These are phyloP conservation scores for Citeromyces siamensis DNA, from an alignment of 1,139 yeast species.

Conservation along the genomic window DNA sequence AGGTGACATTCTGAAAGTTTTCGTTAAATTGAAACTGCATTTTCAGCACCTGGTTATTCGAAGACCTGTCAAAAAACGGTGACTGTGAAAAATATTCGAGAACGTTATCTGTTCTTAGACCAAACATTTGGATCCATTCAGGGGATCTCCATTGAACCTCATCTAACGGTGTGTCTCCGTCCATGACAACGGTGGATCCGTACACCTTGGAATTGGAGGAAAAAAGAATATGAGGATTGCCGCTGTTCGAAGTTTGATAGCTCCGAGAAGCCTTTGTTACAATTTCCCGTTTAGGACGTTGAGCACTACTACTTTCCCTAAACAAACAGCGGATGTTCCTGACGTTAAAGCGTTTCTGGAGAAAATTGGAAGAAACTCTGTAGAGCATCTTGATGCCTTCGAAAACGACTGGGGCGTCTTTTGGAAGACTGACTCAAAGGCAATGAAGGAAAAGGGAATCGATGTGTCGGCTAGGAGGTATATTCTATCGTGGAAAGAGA, in stretches of 20 bases:
- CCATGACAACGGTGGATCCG: not conserved
- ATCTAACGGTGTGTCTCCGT: constrained; percentile 34
- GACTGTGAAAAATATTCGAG: constrained; percentile 87
- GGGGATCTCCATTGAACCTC: constrained; percentile 97
- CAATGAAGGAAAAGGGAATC: constrained; percentile 70
- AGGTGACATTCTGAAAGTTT: constrained; percentile 25
- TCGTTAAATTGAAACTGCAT: constrained; percentile 92
- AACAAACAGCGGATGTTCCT: constrained; percentile 34
- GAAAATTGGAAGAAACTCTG: constrained; percentile 63
- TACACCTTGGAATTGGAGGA: not conserved
- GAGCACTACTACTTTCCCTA: not conserved
- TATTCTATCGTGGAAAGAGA: constrained; percentile 28
- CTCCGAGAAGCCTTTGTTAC: too few relatives aligned
- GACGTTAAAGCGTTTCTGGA: constrained; percentile 63
- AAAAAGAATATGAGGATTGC: too few relatives aligned
- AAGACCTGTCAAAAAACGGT: constrained; percentile 89
- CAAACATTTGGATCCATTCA: constrained; percentile 88
- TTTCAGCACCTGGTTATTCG: constrained; percentile 86
- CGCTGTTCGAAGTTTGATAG: too few relatives aligned
- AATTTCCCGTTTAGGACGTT: too few relatives aligned
- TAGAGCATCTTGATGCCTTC: constrained; percentile 58
- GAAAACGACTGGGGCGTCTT: constrained; percentile 65
- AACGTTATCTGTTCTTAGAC: constrained; percentile 79
- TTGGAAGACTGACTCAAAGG: constrained; percentile 38
- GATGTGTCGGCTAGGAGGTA: constrained; percentile 59